These are phyloP conservation scores for Sapria himalayana DNA, from an alignment of 345 rosid genomes.

Conservation along the genomic window DNA sequence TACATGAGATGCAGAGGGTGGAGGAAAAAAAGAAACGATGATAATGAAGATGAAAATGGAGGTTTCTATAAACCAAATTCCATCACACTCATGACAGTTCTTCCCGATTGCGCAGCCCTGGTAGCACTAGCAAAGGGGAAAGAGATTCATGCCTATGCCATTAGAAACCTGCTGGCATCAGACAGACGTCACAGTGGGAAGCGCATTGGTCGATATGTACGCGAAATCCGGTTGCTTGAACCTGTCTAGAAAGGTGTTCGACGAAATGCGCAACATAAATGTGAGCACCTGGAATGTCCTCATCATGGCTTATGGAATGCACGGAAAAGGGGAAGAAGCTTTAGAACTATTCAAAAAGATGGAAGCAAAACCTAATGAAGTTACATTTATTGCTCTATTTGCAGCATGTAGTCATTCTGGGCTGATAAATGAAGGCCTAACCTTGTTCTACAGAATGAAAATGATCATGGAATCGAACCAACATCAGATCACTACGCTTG, in stretches of 20 bases:
- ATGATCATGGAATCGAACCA: conserved; percentile 30
- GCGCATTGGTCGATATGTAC: conserved; percentile 82
- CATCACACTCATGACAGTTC: conserved; percentile 67
- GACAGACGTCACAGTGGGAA: conserved; percentile 77
- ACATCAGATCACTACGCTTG: conserved; percentile 75
- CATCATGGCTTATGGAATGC: conserved; percentile 90
- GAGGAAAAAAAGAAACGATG: conserved; percentile 9
- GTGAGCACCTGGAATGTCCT: conserved; percentile 77
- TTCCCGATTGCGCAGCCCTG: conserved; percentile 62
- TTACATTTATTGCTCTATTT: conserved; percentile 53
- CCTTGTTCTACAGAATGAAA: conserved; percentile 51
- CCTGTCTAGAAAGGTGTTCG: conserved; percentile 34
- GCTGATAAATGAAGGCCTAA: conserved; percentile 56
- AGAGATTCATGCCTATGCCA: conserved; percentile 76
- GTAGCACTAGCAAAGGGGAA: conserved; percentile 64
- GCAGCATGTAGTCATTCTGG: conserved; percentile 89
- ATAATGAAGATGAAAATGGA: conserved; percentile 8
- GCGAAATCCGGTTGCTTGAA: conserved; percentile 71
- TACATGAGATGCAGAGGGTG: conserved; percentile 40
- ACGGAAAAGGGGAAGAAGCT: conserved; percentile 57
- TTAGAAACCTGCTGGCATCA: conserved; percentile 37
- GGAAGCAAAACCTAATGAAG: conserved; percentile 54
- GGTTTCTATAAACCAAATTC: conserved; percentile 40
- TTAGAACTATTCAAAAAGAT: conserved; percentile 34
- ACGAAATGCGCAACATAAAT: conserved; percentile 40